phyloP scores from a whole-genome alignment of 2,329 filamentous ascomycete genomes.

The Exophiala aquamarina region DNA sequence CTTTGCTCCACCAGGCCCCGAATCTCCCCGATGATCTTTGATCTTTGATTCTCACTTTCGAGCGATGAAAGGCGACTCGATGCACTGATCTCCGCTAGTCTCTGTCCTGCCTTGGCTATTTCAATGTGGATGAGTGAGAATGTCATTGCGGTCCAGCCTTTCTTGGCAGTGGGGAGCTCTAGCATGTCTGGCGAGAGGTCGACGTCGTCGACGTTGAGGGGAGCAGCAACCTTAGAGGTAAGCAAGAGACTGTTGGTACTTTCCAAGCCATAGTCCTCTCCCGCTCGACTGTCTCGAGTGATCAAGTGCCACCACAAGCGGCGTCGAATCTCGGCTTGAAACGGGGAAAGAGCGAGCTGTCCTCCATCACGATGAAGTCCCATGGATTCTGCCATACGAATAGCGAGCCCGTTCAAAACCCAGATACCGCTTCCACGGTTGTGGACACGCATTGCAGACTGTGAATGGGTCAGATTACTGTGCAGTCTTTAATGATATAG shows the following conservation, averaged over 20 bases:
- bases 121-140: constrained; percentile 56
- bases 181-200: constrained; percentile 11
- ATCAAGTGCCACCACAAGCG: constrained; percentile 25
- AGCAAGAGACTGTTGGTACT: constrained; percentile 7
- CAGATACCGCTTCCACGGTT: constrained; percentile 20
- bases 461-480: background rate
- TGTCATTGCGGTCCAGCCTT: constrained; percentile 60
- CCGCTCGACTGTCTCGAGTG: constrained; percentile 15
- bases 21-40: constrained; percentile 45
- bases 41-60: constrained; percentile 35
- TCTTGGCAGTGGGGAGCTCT: constrained; percentile 23
- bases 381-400: constrained; percentile 22
- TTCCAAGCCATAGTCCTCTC: constrained; percentile 12
- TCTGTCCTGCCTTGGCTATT: constrained; percentile 47
- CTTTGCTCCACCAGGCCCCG: constrained; percentile 48
- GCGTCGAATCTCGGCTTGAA: constrained; percentile 21
- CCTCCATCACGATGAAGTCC: constrained; percentile 20
- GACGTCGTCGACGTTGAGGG: constrained; percentile 16
- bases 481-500: background rate
- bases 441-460: constrained; percentile 17
- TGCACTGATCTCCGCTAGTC: constrained; percentile 39
- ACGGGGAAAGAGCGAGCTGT: constrained; percentile 18
- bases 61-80: constrained; percentile 31
- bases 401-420: constrained; percentile 19
- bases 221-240: constrained; percentile 12